Percentiles rank a stretch among this genome's conserved stretches.
phyloP scores from a whole-genome alignment of 805 yeast genomes.

The Monosporozyma siamensis region DNA sequence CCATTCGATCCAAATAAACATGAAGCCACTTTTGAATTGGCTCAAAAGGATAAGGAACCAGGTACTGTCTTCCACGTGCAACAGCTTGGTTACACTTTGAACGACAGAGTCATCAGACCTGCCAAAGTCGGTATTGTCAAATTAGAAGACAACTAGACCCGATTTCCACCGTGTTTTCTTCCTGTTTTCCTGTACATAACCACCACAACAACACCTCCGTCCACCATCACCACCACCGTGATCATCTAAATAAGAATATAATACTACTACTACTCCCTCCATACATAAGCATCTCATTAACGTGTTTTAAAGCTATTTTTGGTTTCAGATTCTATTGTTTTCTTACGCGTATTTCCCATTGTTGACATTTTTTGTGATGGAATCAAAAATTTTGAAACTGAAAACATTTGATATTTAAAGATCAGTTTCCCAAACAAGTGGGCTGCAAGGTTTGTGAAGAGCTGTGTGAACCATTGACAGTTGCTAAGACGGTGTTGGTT shows the following conservation, averaged over 20 bases:
- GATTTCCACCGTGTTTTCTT: neutral
- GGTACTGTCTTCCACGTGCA: slow-evolving; percentile 91
- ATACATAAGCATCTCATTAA: neutral
- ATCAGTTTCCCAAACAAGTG: too few species aligned
- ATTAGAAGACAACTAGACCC: slow-evolving; percentile 21
- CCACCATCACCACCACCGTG: neutral
- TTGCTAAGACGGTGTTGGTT: too few species aligned
- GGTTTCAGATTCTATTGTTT: neutral
- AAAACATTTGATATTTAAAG: neutral
- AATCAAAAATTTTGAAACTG: neutral
- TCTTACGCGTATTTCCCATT: neutral
- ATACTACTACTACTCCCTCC: neutral
- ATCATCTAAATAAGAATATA: neutral
- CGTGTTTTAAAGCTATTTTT: neutral
- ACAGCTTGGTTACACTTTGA: slow-evolving; percentile 79
- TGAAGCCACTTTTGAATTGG: slow-evolving; percentile 85
- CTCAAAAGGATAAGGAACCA: slow-evolving; percentile 80
- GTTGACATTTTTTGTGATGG: neutral
- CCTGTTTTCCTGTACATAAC: neutral
- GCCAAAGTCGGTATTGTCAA: slow-evolving; percentile 94
- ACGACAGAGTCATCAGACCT: slow-evolving; percentile 83
- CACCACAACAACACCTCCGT: neutral
- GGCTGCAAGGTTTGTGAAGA: too few species aligned
- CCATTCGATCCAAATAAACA: slow-evolving; percentile 83
- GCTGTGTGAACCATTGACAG: too few species aligned